Base-by-base conservation (phyloP, 208 protist species). In the Tritrichomonas foetus region DNA sequence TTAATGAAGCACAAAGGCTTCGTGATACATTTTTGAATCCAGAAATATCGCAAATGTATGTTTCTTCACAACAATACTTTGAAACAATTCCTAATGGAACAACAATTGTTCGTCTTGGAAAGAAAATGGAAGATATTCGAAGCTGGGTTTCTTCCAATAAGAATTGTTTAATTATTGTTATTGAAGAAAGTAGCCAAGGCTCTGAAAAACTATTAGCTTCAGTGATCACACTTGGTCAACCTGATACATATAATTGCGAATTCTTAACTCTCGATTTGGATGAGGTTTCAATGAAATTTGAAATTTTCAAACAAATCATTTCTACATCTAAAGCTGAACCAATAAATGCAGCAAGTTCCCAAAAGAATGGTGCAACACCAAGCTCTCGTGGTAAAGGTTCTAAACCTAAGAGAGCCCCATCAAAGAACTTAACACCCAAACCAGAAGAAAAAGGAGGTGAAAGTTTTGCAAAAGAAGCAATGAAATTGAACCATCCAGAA, bases 261-360 rank as follows among this genome's bases (percentile, higher is more conserved):
- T 9, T 3, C 1, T 33, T 89, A 39, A 39, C 13, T 57, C 53
- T 89, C 9, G 47, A 89, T 57, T 61, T 89, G 1, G 78, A 89
- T 89, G 78, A 89, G 9, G 47, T 89, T 47, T 39, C 44, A 20
- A 89, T 57, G 27, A 89, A 49, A 89, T 89, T 47, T 57, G 47
- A 89, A 14, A 89, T 89, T 16, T 89, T 89, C 30, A 89, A 89
- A 49, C 78, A 89, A 57, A 89, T 89, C 20, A 89, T 89, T 89
- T 20, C 78, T 39, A 53, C 78, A 39, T 27, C 47, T 11, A 89
- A 89, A n/a, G 27, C 16, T 39, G 47, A 89, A 27, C 3, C 41
- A 11, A 69, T 5, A n/a, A 61, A 53, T 39, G 47, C 25, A 44
- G 27, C 47, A 9, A 69, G 16, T 69, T n/a, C 27, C n/a, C 47